Percentiles rank a stretch among this genome's conserved stretches.
These are phyloP conservation scores for Myrica gale DNA, from an alignment of 306 rosid species.

Conservation along the genomic window DNA sequence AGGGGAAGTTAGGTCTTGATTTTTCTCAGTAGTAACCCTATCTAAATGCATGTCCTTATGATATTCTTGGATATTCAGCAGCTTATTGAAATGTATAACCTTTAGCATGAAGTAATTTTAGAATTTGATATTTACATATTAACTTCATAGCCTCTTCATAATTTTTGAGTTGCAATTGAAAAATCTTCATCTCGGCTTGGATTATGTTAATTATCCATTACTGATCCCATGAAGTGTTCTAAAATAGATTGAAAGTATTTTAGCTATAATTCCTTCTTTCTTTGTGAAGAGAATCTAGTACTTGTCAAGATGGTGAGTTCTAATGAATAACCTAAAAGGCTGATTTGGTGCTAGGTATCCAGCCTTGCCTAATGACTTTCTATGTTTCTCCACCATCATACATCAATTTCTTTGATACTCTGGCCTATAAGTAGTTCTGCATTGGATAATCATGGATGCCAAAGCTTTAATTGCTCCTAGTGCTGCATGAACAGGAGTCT, in stretches of 20 bases:
- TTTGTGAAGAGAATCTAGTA: neutral
- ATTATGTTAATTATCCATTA: neutral
- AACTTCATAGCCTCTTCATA: neutral
- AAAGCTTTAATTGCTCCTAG: slow-evolving; percentile 11
- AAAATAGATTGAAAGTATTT: neutral
- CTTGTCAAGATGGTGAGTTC: neutral
- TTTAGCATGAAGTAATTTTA: neutral
- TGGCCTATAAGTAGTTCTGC: neutral
- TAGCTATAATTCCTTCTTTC: neutral
- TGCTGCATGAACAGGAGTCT: slow-evolving; percentile 63
- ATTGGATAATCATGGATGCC: slow-evolving; percentile 6
- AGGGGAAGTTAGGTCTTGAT: too few relatives aligned
- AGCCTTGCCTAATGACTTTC: neutral
- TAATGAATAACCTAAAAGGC: neutral
- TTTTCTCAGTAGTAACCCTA: too few relatives aligned
- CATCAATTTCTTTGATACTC: neutral
- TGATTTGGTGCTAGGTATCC: neutral
- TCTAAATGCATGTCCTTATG: neutral
- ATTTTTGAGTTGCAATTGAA: neutral
- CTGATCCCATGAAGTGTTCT: neutral
- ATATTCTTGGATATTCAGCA: neutral
- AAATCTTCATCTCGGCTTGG: neutral
- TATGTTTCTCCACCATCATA: neutral
- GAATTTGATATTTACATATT: neutral
- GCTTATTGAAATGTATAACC: neutral